Evolutionary conservation across 78 protist species (phyloP).

Genomic region (Dictyostelium brefeldianum): DNA sequence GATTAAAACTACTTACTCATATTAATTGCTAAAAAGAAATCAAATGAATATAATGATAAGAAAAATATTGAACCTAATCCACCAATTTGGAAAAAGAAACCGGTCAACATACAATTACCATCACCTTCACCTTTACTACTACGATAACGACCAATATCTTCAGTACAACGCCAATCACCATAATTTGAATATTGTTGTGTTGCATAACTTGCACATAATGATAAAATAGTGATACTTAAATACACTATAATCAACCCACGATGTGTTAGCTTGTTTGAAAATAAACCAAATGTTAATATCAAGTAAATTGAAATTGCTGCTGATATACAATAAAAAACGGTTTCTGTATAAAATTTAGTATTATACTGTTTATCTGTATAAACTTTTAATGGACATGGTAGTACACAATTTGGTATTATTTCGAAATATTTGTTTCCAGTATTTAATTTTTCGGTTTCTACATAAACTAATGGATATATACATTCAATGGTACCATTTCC

Average conservation of each 20-base stretch:
- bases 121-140: background rate
- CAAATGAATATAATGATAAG: background rate
- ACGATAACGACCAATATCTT: constrained; percentile 11
- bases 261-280: constrained; percentile 10
- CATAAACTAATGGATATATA: background rate
- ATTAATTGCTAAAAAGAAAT: background rate
- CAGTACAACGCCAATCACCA: constrained; percentile 19
- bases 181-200: background rate
- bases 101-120: background rate
- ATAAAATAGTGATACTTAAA: background rate
- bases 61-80: constrained; percentile 19
- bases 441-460: background rate
- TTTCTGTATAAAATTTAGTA: background rate
- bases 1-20: too few species aligned
- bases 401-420: background rate
- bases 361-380: background rate
- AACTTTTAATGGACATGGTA: background rate
- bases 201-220: background rate
- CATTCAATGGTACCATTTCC: background rate
- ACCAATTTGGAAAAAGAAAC: constrained; percentile 17
- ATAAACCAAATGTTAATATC: constrained; percentile 6
- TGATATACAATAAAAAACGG: background rate
- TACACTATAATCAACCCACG: background rate
- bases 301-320: background rate
- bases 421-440: background rate